Evolutionary conservation across 164 flowering plant species (phyloP).

Genomic region (Echeveria elegans): DNA sequence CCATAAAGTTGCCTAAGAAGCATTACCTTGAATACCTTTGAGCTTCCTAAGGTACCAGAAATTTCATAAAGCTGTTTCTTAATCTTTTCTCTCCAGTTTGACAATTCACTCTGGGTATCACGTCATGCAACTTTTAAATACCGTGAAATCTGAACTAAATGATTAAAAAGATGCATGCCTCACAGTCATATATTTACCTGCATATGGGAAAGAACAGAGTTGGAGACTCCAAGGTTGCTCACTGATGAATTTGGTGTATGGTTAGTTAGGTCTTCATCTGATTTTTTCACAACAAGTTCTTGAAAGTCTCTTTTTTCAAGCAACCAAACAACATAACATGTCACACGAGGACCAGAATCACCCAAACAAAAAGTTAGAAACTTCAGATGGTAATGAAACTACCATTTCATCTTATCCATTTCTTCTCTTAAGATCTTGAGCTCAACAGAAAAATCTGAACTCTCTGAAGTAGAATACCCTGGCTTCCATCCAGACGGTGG

Average conservation of each 20-base stretch:
- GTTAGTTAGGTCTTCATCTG: constrained; percentile 13
- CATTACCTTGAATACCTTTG: constrained; percentile 31
- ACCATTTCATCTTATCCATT: constrained; percentile 30
- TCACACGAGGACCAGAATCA: not conserved
- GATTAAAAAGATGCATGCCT: not conserved
- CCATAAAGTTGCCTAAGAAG: not conserved
- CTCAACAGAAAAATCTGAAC: constrained; percentile 16
- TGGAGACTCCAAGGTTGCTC: not conserved
- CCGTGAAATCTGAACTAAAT: not conserved
- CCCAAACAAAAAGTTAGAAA: too few species aligned
- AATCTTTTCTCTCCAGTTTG: constrained; percentile 21
- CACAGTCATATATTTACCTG: constrained; percentile 6
- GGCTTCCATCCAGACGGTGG: constrained; percentile 23
- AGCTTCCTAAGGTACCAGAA: constrained; percentile 21
- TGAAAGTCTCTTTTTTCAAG: constrained; percentile 20
- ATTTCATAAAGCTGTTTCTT: constrained; percentile 20
- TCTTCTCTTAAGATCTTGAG: constrained; percentile 27
- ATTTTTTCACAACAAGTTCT: constrained; percentile 16
- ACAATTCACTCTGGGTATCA: constrained; percentile 19
- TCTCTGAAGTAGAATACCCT: constrained; percentile 14
- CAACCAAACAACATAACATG: constrained; percentile 3
- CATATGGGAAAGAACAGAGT: not conserved
- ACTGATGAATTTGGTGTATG: constrained; percentile 8
- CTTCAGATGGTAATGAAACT: not conserved
- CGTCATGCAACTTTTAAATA: constrained; percentile 2